Percentiles rank a stretch among this genome's conserved stretches.
Conservation (phyloP, 495 filamentous ascomycete genomes). For the Lophiostoma macrostomum region DNA sequence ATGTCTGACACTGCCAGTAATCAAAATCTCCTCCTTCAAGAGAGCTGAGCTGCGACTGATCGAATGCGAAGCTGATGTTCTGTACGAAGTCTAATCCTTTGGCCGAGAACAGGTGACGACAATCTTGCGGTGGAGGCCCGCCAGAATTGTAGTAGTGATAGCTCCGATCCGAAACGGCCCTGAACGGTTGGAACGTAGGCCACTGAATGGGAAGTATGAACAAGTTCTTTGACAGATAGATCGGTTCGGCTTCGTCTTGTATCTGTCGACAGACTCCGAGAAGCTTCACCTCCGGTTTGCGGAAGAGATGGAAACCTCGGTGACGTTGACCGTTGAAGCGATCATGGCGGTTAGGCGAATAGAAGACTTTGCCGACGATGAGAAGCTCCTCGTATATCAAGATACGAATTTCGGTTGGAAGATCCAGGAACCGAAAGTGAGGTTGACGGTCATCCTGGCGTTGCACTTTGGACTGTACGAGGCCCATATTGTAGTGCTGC, state of each 20-base stretch:
- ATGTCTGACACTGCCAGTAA: too few relatives aligned
- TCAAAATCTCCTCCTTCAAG: neutral
- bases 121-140: too few relatives aligned
- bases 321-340: neutral
- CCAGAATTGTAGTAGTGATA: too few relatives aligned
- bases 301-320: neutral
- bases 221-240: neutral
- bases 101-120: neutral
- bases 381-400: conserved; percentile 4
- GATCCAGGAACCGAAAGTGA: conserved; percentile 5
- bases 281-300: neutral
- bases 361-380: conserved; percentile 1
- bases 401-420: neutral
- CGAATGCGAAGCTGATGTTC: neutral
- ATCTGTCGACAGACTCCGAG: neutral
- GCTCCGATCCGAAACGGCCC: neutral
- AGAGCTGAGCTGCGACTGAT: neutral
- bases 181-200: neutral
- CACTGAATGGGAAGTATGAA: neutral
- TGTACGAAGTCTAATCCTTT: neutral
- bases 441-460: too few relatives aligned
- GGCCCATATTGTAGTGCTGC: too few relatives aligned
- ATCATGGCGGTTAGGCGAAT: neutral
- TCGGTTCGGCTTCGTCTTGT: neutral
- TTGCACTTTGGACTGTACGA: too few relatives aligned